Base-by-base conservation (phyloP, 371 early-diverging fungal species). In the Mucor velutinosus region DNA sequence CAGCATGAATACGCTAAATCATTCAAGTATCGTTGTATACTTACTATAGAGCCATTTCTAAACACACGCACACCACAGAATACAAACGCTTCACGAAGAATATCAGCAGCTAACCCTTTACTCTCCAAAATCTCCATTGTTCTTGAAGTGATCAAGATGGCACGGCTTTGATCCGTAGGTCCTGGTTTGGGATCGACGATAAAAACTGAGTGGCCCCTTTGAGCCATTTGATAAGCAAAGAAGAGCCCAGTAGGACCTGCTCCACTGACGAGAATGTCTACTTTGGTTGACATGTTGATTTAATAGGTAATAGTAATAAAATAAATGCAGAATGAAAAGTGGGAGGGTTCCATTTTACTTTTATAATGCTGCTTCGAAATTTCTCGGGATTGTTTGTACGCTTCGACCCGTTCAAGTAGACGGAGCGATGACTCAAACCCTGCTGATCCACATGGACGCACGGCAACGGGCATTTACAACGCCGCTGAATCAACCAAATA, bases 241-340 rank as follows among this genome's bases (percentile, higher is more conserved):
- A 73, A 83, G 0, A 76, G 66, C n/a, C 83, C 83, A 14, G 77
- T 78, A 5, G 83, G 83, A 7, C 83, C 83, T 33, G 81, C 80
- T 29, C 83, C 83, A 69, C 71, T 70, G 41, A 83, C 68, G 37
- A 83, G 25, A 27, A 78, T 65, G 53, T 83, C 83, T 10, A 70
- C 71, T 53, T 65, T 55, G 12, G 4, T 33, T 58, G 41, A 21
- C 49, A 49, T 49, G 49, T 21, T 49, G 43, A 43, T 43, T 43
- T 15, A 5, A 43, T 17, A 17, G 14, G 3, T 43, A 43, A 43
- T 43, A 43, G 43, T 43, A 43, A 49, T 49, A 21, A 21, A 49
- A 8, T 21, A 23, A 49, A 49, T 23, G 10, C 21, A n/a, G 47
- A 47, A 19, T 19, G 1, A 49, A 23, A 49, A 21, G 10, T 1